Base-by-base conservation (phyloP, 805 yeast genomes). In the Kuraishia piskuri region DNA sequence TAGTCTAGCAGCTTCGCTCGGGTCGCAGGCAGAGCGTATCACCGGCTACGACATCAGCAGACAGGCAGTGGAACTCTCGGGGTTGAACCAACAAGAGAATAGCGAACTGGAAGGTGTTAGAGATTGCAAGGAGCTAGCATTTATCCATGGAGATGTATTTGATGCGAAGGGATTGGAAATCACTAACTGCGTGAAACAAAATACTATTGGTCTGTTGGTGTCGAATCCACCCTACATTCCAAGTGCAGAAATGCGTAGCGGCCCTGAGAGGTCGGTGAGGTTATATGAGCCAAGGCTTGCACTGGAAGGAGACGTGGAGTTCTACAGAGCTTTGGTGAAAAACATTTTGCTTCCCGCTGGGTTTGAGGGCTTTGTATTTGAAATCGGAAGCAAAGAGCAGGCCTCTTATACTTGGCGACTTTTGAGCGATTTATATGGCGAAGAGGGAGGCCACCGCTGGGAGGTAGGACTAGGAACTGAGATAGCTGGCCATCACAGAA, bases 141-240 rank as follows among this genome's bases (percentile, higher is more conserved):
- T 49, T 5, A 14, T 23, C 1, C n/a, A 51, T 5, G 68, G 64
- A 3, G 62, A 68, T 50, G 45, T 67, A 3, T 52, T 63, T 19
- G 49, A 56, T 19, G 23, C 36, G 54, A 22, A 50, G 9, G 9
- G 48, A 20, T 2, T 50, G 14, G 31, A 48, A 22, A 14, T 20
- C 4, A 17, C 48, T 10, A 21, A 26, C 5, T 19, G 17, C 49
- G 46, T 37, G 24, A 46, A 19, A 4, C 21, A 2, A 26, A 46
- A 1, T 63, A 31, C 40, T 12, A 10, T 72, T 19, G 86, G 85
- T 55, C 52, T 92, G 2, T 63, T 94, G 0, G 77, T 84, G 0
- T 80, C 96, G n/a, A 92, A 92, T 60, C 99, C 99, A 0, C 99
- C 99, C 0, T 92, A 92, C 63, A 84, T 91, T 5, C 81, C 88